These are phyloP conservation scores for Elsinoe perseae DNA, from an alignment of 2,329 filamentous ascomycete genomes.

Conservation along the genomic window DNA sequence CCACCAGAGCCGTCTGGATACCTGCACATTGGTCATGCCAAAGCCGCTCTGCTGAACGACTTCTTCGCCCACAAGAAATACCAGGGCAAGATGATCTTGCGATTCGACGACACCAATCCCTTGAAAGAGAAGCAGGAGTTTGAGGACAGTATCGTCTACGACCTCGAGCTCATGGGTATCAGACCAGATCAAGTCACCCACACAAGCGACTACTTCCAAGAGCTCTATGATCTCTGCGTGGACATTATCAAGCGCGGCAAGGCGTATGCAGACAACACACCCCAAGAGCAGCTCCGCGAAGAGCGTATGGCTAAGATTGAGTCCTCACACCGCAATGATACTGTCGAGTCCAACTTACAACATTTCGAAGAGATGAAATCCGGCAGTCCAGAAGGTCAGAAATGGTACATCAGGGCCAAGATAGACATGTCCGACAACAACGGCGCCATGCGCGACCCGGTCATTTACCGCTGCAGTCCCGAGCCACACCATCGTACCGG, in stretches of 20 bases:
- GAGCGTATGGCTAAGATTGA: constrained; percentile 75
- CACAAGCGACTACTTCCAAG: constrained; percentile 92
- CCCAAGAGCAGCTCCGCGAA: constrained; percentile 75
- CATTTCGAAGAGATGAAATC: constrained; percentile 88
- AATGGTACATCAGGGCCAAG: constrained; percentile 86
- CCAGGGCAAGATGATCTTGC: constrained; percentile 80
- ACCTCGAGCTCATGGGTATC: constrained; percentile 84
- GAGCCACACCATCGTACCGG: constrained; percentile 66
- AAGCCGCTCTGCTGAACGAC: constrained; percentile 87
- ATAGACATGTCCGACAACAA: constrained; percentile 84
- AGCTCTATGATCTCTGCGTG: constrained; percentile 78
- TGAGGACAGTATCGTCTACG: constrained; percentile 87
- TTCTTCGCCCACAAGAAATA: constrained; percentile 95
- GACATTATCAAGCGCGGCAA: constrained; percentile 74
- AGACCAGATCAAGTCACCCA: constrained; percentile 79
- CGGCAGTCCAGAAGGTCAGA: constrained; percentile 64
- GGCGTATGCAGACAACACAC: constrained; percentile 87
- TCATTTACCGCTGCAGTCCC: constrained; percentile 87
- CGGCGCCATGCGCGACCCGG: constrained; percentile 90
- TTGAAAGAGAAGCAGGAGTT: constrained; percentile 96
- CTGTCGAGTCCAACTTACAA: constrained; percentile 71
- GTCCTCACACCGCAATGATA: constrained; percentile 67
- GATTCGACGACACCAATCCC: constrained; percentile 96
- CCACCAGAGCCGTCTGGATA: constrained; percentile 93
- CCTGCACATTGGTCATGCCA: constrained; percentile 91